Conservation (phyloP, 2,329 filamentous ascomycete genomes). For the Arthroderma uncinatum region DNA sequence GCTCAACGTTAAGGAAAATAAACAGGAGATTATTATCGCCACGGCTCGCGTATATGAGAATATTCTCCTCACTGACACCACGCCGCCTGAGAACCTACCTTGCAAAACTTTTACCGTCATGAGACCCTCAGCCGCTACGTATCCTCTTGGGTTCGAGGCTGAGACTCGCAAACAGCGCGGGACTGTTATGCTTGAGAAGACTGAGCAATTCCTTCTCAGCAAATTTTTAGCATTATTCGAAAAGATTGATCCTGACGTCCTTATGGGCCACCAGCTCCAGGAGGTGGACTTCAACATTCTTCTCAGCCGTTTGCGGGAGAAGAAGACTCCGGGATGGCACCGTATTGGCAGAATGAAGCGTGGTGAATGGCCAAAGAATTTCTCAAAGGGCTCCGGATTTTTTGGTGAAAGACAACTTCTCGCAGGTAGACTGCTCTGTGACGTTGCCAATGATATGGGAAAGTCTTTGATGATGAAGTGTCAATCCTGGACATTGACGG, state of each 20-base stretch:
- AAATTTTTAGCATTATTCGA: conserved; percentile 85
- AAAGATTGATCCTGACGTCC: conserved; percentile 79
- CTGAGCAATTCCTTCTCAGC: conserved; percentile 71
- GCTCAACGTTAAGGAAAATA: conserved; percentile 85
- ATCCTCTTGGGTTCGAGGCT: conserved; percentile 77
- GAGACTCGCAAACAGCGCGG: conserved; percentile 64
- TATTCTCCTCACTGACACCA: conserved; percentile 75
- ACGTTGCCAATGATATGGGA: conserved; percentile 89
- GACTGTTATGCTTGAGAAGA: conserved; percentile 67
- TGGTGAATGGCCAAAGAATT: conserved; percentile 72
- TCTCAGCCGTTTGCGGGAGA: conserved; percentile 73
- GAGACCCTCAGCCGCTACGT: conserved; percentile 62
- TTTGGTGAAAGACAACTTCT: conserved; percentile 88
- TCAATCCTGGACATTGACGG: conserved; percentile 93
- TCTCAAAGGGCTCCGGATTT: conserved; percentile 76
- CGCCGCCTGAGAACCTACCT: conserved; percentile 74
- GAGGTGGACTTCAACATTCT: conserved; percentile 92
- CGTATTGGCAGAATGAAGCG: conserved; percentile 78
- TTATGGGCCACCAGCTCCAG: conserved; percentile 91
- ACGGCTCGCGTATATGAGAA: conserved; percentile 91
- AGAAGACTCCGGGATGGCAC: conserved; percentile 90
- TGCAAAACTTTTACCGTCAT: conserved; percentile 88
- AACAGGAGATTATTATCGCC: conserved; percentile 86
- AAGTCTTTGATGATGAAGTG: conserved; percentile 96
- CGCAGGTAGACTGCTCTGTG: conserved; percentile 79